phyloP scores from a whole-genome alignment of 2,329 filamentous ascomycete species.

The Cladophialophora bantiana region DNA sequence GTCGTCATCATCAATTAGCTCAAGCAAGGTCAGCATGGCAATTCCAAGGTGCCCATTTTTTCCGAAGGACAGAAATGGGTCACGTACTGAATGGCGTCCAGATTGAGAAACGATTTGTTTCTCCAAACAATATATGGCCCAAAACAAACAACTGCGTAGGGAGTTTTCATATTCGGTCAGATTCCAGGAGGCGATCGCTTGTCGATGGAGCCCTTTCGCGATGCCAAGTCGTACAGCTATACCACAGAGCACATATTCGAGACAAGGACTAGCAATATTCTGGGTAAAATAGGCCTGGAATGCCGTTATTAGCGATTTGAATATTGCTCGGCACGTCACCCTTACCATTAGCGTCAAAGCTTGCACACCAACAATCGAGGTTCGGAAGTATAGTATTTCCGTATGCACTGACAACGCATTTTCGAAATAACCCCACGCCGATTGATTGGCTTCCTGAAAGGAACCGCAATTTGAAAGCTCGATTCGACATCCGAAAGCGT shows the following conservation, averaged over 20 bases:
- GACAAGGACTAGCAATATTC: slow-evolving; percentile 17
- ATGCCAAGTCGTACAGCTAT: slow-evolving; percentile 9
- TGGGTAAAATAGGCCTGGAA: slow-evolving; percentile 12
- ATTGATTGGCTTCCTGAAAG: slow-evolving; percentile 11
- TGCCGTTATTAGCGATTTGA: background rate
- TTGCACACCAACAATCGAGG: slow-evolving; percentile 20
- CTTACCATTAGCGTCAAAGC: slow-evolving; percentile 23
- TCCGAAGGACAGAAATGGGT: background rate
- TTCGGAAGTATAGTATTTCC: slow-evolving; percentile 17
- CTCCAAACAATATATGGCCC: slow-evolving; percentile 21
- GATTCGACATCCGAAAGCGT: slow-evolving; percentile 20
- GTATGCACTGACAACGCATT: slow-evolving; percentile 17
- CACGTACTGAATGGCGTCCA: slow-evolving; percentile 17
- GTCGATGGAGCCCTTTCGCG: slow-evolving; percentile 17
- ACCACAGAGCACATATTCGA: slow-evolving; percentile 18
- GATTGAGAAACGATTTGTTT: slow-evolving; percentile 21
- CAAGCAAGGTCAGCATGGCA: background rate
- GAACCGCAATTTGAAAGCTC: background rate
- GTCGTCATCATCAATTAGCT: slow-evolving; percentile 19
- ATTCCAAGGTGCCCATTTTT: too few species aligned
- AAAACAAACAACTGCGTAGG: slow-evolving; percentile 16
- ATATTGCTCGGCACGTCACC: background rate
- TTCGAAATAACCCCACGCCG: slow-evolving; percentile 18
- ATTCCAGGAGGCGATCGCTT: slow-evolving; percentile 11
- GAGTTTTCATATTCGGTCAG: slow-evolving; percentile 9